Conservation (phyloP, 2,329 filamentous ascomycete genomes). For the Seiridium cupressi region DNA sequence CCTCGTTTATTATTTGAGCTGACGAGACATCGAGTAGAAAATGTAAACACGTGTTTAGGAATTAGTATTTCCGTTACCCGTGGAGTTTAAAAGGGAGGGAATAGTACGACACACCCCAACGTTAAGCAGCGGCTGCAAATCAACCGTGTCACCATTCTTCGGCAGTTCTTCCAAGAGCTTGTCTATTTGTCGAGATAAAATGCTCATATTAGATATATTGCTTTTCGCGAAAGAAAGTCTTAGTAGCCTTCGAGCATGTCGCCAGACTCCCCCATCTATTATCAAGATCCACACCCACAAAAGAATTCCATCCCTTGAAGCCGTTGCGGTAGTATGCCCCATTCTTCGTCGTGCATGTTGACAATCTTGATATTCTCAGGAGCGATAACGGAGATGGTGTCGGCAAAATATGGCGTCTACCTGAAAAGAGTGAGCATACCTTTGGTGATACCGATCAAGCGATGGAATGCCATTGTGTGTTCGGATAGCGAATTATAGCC, state of each 20-base stretch:
- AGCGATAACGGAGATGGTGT: not conserved
- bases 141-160: not conserved
- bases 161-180: not conserved
- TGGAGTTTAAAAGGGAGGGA: not conserved
- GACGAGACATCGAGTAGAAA: not conserved
- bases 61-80: not conserved
- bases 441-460: not conserved
- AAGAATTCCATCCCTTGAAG: conserved; percentile 8
- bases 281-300: conserved; percentile 6
- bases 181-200: not conserved
- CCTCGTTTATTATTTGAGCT: not conserved
- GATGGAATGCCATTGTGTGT: not conserved
- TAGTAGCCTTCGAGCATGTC: not conserved
- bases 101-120: not conserved
- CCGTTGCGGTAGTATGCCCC: conserved; percentile 3
- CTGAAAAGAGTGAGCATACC: not conserved
- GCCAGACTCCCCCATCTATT: not conserved
- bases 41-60: not conserved
- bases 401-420: not conserved
- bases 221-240: conserved; percentile 2
- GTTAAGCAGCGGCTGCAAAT: not conserved
- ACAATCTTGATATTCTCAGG: conserved; percentile 1
- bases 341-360: conserved; percentile 2
- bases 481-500: not conserved
- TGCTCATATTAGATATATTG: not conserved